Percentiles rank a stretch among this genome's conserved stretches.
Evolutionary conservation across 371 early-diverging fungal species (phyloP).

Genomic region (Mucor racemosus): DNA sequence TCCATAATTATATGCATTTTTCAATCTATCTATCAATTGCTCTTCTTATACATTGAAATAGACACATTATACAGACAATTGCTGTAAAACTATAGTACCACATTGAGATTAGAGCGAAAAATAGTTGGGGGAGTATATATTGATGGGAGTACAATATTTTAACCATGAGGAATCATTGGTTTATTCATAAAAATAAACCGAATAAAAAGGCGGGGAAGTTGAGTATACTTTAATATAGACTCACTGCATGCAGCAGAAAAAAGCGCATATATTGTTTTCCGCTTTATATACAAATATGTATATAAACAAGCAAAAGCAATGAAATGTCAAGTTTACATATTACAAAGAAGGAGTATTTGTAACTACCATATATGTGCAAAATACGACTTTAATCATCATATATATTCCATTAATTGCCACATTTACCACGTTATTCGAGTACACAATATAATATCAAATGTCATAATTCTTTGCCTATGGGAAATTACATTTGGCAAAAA

Average conservation of each 20-base stretch:
- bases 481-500: background rate
- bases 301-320: background rate
- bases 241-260: background rate
- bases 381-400: conserved; percentile 3
- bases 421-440: conserved; percentile 4
- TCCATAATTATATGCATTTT: background rate
- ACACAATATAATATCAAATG: background rate
- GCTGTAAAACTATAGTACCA: too few relatives aligned
- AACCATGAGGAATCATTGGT: background rate
- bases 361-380: background rate
- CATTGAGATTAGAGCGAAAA: background rate
- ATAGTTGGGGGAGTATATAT: background rate
- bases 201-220: background rate
- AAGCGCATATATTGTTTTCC: background rate
- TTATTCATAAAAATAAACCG: background rate
- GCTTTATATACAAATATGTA: background rate
- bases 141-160: background rate
- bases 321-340: background rate
- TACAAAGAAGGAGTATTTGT: background rate
- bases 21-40: background rate
- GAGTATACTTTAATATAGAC: background rate
- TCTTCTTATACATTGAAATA: background rate
- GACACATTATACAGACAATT: background rate
- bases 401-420: background rate
- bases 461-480: conserved; percentile 3